Conservation (phyloP, 2,329 filamentous ascomycete genomes). For the Macroventuria anomochaeta region DNA sequence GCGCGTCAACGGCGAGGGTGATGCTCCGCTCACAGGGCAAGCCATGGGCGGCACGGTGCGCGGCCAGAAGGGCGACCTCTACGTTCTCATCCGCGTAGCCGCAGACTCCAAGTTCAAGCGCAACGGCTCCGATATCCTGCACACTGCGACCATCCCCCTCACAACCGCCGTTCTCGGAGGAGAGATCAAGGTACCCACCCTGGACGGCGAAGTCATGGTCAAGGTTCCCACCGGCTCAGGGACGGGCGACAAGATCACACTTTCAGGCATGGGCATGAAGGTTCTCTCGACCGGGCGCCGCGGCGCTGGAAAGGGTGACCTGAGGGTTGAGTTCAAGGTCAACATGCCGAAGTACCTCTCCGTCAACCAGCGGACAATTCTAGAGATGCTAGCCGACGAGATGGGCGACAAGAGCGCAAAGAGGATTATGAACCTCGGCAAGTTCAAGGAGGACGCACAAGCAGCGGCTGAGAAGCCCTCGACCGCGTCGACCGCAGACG, state of each 20-base stretch:
- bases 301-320: slow-evolving; percentile 74
- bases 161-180: slow-evolving; percentile 93
- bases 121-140: slow-evolving; percentile 85
- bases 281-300: slow-evolving; percentile 66
- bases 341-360: slow-evolving; percentile 93
- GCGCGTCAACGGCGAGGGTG: slow-evolving; percentile 83
- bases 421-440: slow-evolving; percentile 83
- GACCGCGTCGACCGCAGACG: slow-evolving; percentile 19
- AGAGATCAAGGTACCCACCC: slow-evolving; percentile 85
- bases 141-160: slow-evolving; percentile 88
- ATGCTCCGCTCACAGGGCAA: slow-evolving; percentile 79
- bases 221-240: slow-evolving; percentile 90
- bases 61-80: slow-evolving; percentile 83
- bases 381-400: slow-evolving; percentile 96
- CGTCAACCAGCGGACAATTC: slow-evolving; percentile 86
- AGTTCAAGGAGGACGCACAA: slow-evolving; percentile 48
- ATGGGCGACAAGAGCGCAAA: slow-evolving; percentile 92
- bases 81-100: slow-evolving; percentile 88
- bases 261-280: slow-evolving; percentile 93
- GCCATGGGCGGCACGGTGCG: slow-evolving; percentile 64
- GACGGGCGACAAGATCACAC: slow-evolving; percentile 88
- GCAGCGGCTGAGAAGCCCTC: slow-evolving; percentile 22
- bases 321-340: slow-evolving; percentile 94
- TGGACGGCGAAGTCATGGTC: slow-evolving; percentile 89
- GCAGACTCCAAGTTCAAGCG: slow-evolving; percentile 89